Evolutionary conservation across 2,329 filamentous ascomycete species (phyloP).

Genomic region (Talaromyces pinophilus): DNA sequence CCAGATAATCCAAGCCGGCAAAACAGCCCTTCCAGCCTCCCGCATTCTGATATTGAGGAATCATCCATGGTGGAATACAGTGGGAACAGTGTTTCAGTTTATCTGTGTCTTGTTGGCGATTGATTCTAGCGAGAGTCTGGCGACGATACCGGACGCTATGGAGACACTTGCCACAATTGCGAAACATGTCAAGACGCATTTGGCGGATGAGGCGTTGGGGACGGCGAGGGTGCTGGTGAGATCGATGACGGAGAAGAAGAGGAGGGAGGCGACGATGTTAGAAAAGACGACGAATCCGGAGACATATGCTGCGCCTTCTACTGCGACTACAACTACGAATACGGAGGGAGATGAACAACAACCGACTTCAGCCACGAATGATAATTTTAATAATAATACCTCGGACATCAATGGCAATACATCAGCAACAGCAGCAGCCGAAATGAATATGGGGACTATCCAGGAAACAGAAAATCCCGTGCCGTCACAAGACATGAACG

Average conservation of each 20-base stretch:
- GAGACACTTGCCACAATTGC: conserved; percentile 43
- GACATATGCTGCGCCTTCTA: neutral
- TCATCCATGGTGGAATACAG: conserved; percentile 48
- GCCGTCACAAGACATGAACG: neutral
- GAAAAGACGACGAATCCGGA: conserved; percentile 23
- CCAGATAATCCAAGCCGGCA: conserved; percentile 39
- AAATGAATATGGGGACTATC: neutral
- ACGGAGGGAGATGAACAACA: neutral
- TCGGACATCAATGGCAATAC: neutral
- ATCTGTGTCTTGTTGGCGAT: conserved; percentile 46
- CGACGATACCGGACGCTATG: conserved; percentile 40
- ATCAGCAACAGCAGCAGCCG: neutral
- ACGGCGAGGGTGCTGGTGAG: conserved; percentile 30
- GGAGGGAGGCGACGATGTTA: conserved; percentile 27
- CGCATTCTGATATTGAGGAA: conserved; percentile 36
- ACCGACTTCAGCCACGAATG: neutral
- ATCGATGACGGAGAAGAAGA: conserved; percentile 32
- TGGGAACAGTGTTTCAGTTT: conserved; percentile 47
- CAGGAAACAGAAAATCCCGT: neutral
- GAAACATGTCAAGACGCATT: conserved; percentile 33
- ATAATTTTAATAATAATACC: neutral
- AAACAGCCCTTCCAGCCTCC: conserved; percentile 38
- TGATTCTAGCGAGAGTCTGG: conserved; percentile 40
- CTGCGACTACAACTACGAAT: neutral
- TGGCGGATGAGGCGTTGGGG: conserved; percentile 38